phyloP scores from a whole-genome alignment of 2,329 filamentous ascomycete species.

The Boeremia exigua region DNA sequence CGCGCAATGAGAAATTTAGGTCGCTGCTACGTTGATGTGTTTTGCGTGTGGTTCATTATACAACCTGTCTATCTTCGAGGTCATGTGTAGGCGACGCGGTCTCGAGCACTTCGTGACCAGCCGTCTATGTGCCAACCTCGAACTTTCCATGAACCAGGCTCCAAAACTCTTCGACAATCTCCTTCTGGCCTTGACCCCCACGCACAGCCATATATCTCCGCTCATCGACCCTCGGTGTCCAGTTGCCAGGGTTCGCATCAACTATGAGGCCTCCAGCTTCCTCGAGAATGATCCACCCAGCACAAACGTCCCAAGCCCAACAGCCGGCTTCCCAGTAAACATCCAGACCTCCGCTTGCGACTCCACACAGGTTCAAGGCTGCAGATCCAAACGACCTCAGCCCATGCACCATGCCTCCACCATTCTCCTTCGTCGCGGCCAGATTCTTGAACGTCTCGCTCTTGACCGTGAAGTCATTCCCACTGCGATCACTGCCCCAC shows the following conservation, averaged over 20 bases:
- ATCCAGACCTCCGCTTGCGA: slow-evolving; percentile 74
- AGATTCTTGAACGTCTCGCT: slow-evolving; percentile 66
- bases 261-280: slow-evolving; percentile 78
- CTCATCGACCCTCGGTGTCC: slow-evolving; percentile 65
- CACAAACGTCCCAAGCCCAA: slow-evolving; percentile 86
- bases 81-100: background rate
- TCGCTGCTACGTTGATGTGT: slow-evolving; percentile 32
- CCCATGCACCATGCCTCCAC: slow-evolving; percentile 78
- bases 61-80: background rate
- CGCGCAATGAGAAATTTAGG: slow-evolving; percentile 38
- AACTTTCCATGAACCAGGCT: slow-evolving; percentile 52
- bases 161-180: slow-evolving; percentile 59
- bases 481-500: slow-evolving; percentile 73
- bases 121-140: slow-evolving; percentile 47
- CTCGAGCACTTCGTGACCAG: slow-evolving; percentile 13
- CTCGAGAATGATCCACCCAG: slow-evolving; percentile 76
- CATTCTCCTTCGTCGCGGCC: slow-evolving; percentile 61
- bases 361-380: slow-evolving; percentile 75
- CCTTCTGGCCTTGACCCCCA: slow-evolving; percentile 53
- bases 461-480: slow-evolving; percentile 75
- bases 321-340: slow-evolving; percentile 84
- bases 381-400: slow-evolving; percentile 74
- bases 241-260: slow-evolving; percentile 74
- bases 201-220: slow-evolving; percentile 61
- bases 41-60: slow-evolving; percentile 3